Conservation (phyloP, 1,284 basidiomycete genomes). For the Leccinum laetum region DNA sequence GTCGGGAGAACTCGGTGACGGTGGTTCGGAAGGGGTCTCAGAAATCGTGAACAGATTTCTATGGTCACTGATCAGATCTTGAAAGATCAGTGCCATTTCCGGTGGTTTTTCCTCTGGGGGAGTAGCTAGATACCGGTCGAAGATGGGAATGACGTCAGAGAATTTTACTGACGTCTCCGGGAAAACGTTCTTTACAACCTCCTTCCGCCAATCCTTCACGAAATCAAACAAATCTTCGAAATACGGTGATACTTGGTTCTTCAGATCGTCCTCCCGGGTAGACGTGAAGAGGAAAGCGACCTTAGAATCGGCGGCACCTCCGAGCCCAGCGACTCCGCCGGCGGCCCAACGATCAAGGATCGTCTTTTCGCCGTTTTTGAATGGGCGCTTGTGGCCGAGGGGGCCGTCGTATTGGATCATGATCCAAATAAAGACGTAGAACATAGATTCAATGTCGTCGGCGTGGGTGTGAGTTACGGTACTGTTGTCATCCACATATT, state of each 20-base stretch:
- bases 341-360: neutral
- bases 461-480: neutral
- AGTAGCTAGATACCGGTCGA: neutral
- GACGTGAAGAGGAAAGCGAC: neutral
- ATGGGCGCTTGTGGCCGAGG: neutral
- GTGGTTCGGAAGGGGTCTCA: neutral
- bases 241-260: neutral
- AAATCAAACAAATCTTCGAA: neutral
- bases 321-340: neutral
- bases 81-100: neutral
- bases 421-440: neutral
- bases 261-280: neutral
- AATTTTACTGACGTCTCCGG: neutral
- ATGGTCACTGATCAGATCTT: neutral
- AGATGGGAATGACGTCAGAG: neutral
- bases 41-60: neutral
- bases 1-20: neutral
- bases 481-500: neutral
- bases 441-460: neutral
- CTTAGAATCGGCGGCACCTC: neutral
- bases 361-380: neutral
- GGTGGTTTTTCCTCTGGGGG: neutral
- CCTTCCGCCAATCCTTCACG: neutral
- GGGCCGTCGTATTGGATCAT: neutral
- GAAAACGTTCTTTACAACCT: neutral